Base-by-base conservation (phyloP, 805 yeast genomes). In the Kodamaea neixiangensis region DNA sequence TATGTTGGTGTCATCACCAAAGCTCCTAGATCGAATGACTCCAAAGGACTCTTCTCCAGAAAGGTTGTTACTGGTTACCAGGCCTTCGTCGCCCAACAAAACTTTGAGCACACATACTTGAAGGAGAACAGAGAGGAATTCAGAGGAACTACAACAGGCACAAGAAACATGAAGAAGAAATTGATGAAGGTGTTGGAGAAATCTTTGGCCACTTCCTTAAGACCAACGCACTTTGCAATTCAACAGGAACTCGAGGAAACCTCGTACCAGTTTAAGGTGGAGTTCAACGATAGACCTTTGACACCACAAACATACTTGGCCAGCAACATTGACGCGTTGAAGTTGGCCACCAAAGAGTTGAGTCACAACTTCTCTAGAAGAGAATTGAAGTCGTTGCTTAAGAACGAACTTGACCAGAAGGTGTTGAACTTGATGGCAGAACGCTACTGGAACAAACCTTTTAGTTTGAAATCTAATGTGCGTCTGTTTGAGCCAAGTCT, bases 1-100 rank as follows among this genome's bases (percentile, higher is more conserved):
- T 94, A 94, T 65, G 98, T 94, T 17, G 99, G 99, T 51, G 98
- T 96, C n/a, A 86, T 96, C 15, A 89, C 97, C 1, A 87, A 83
- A 57, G 79, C 88, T 0, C 96, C 94, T 5, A 72, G 62, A 15
- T 69, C 80, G 0, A 50, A 54, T 17, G 53, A 50, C 7, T 22
- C 37, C 3, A 58, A 62, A 9, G 62, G 68, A 7, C 62, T 87
- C 11, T 85, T 85, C 67, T 60, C 70, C 15, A 74, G 86, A 54
- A 73, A 72, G 51, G 52, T 62, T 4, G 47, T 71, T 1, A 67
- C 81, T 2, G 82, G 87, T 0, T 77, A 80, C 39, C 85, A 83
- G 61, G 81, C 91, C 1, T 83, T 81, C 52, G 75, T 82, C 34
- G 81, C 88, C 1, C 89, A 84, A 60, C 88, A 85, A 60, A 81